A percentile compares a stretch with the other conserved stretches of the same genome.
Conservation (phyloP, 805 yeast genomes). For the Pichia occidentalis region DNA sequence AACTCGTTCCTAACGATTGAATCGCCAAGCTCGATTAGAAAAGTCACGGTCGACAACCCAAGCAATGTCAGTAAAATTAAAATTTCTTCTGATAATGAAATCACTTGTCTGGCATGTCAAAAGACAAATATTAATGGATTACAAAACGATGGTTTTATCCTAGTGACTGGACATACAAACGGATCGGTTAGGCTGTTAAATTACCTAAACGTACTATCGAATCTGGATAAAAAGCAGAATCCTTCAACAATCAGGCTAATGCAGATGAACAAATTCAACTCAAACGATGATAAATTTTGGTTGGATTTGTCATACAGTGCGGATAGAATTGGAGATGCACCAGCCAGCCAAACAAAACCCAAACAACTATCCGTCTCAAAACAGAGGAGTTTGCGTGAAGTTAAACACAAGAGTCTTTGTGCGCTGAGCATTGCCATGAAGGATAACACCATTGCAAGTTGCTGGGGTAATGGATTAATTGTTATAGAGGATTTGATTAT, state of each 20-base stretch:
- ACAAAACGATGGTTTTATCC: constrained; percentile 5
- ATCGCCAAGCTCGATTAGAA: constrained; percentile 9
- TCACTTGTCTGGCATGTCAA: constrained; percentile 9
- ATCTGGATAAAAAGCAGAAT: constrained; percentile 10
- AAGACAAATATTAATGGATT: constrained; percentile 3
- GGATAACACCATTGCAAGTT: constrained; percentile 18
- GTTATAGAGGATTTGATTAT: constrained; percentile 23
- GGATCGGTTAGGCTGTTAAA: constrained; percentile 18
- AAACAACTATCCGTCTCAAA: constrained; percentile 4
- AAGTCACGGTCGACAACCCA: constrained; percentile 7
- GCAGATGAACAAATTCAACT: constrained; percentile 18
- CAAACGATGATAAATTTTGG: constrained; percentile 16
- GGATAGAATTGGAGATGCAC: constrained; percentile 9
- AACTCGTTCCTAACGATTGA: constrained; percentile 9
- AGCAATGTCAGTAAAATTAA: constrained; percentile 3
- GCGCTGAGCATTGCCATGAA: constrained; percentile 8
- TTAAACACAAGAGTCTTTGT: constrained; percentile 16
- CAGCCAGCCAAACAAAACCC: not conserved
- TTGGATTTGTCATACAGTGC: constrained; percentile 19
- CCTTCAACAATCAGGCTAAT: constrained; percentile 18
- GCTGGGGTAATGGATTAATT: constrained; percentile 28
- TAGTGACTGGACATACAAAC: constrained; percentile 16
- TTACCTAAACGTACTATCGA: constrained; percentile 10
- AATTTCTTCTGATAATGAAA: constrained; percentile 12
- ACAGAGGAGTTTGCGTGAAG: not conserved